Evolutionary conservation across 192 early-diverging fungal genomes (phyloP).

Genomic region (Helicostylum pulchrum): DNA sequence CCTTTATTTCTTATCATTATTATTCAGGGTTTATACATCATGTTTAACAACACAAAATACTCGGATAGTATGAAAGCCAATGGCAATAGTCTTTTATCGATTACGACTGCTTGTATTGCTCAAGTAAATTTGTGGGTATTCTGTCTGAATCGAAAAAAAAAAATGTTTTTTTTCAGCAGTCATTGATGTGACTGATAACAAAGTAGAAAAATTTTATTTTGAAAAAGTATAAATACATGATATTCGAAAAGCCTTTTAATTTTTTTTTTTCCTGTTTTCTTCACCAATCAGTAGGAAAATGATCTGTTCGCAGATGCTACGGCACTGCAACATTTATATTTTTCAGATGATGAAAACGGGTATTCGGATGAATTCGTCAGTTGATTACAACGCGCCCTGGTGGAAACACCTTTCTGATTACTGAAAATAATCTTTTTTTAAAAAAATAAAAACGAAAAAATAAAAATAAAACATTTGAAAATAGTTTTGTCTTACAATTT

Average conservation of each 20-base stretch:
- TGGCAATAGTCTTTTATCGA: too few species aligned
- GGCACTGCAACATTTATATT: conserved; percentile 10
- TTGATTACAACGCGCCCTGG: conserved; percentile 15
- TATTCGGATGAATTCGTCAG: conserved; percentile 11
- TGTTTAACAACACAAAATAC: too few species aligned
- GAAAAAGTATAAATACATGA: conserved; percentile 9
- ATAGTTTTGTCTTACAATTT: too few species aligned
- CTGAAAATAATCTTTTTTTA: neutral
- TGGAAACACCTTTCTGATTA: conserved; percentile 10
- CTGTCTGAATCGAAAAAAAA: too few species aligned
- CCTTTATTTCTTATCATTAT: too few species aligned
- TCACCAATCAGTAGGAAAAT: conserved; percentile 23
- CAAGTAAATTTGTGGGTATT: too few species aligned
- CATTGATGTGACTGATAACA: too few species aligned
- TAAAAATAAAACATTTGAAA: too few species aligned
- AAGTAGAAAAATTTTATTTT: neutral
- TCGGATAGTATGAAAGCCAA: too few species aligned
- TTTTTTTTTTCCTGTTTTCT: neutral
- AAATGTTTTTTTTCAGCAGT: too few species aligned
- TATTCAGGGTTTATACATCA: too few species aligned
- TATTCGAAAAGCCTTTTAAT: neutral
- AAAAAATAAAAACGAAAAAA: conserved; percentile 18
- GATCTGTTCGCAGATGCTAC: conserved; percentile 14
- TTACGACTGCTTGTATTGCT: too few species aligned
- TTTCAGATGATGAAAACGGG: conserved; percentile 23